Base-by-base conservation (phyloP, 345 rosid genomes). In the Sisymbrium altissimum region DNA sequence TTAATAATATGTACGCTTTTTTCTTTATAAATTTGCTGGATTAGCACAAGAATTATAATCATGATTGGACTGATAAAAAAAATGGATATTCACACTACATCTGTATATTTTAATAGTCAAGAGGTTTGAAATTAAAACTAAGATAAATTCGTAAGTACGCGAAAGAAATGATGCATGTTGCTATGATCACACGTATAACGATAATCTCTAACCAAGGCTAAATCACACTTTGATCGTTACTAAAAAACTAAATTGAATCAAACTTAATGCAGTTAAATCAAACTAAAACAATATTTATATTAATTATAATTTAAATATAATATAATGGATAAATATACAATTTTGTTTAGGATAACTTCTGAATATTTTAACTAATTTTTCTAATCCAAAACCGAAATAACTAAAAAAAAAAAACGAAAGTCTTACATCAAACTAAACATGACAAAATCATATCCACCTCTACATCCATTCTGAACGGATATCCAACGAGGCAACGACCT, bases 21-120 rank as follows among this genome's bases (percentile, higher is more conserved):
- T 29, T 58, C 40, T 9, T 74, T 52, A 39, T 39, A 40, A 48
- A 23, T 75, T 67, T 75, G 74, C 74, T 75, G 69, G 74, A 68
- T 68, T 76, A 76, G 64, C 74, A 61, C 64, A 52, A 68, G 25
- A 67, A 76, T 70, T 59, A 6, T 63, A 54, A 70, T 53, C 79
- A 68, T 76, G 50, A 63, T 45, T 69, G 58, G 74, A 61, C 21
- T 68, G 7, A 53, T 61, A 29, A 52, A 53, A 60, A 29, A 52
- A 53, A 60, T 7, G 65, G 33, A 52, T 62, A 60, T 19, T 41
- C 57, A 68, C 56, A 40, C 15, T 50, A 6, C 35, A 29, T 45
- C 7, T 52, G 50, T 57, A 45, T 55, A 38, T 0, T 55, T n/a
- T 41, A 14, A 50, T 17, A 63, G 39, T 32, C 38, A 65, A 74